These are phyloP conservation scores for Calonectria pteridis DNA, from an alignment of 2,329 filamentous ascomycete species.

Conservation along the genomic window DNA sequence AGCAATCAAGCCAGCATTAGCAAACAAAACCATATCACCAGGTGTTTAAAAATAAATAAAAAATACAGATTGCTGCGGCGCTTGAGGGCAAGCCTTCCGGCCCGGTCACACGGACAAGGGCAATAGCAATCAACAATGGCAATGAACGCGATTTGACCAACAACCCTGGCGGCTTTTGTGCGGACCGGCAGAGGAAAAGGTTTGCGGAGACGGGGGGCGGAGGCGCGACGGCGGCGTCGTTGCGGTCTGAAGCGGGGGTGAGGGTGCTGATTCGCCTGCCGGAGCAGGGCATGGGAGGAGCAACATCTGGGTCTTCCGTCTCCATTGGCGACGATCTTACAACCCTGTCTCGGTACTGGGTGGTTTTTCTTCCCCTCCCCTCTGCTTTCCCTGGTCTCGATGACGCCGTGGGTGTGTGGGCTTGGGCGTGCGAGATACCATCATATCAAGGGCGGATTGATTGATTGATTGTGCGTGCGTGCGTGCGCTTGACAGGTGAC, in stretches of 20 bases:
- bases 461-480: no score
- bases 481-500: background rate
- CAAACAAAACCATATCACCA: background rate
- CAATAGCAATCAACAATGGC: conserved; percentile 6
- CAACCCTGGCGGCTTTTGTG: background rate
- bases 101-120: background rate
- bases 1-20: background rate
- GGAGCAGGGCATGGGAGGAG: background rate
- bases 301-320: background rate
- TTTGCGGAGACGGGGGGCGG: conserved; percentile 3
- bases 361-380: background rate
- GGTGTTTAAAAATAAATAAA: background rate
- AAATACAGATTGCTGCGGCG: background rate
- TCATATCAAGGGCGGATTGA: background rate
- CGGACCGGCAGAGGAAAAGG: conserved; percentile 5
- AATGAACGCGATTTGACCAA: conserved; percentile 3
- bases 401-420: background rate
- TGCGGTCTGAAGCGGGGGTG: conserved; percentile 5
- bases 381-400: background rate
- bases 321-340: conserved; percentile 3
- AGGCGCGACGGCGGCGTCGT: background rate
- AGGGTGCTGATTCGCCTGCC: background rate
- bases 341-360: background rate
- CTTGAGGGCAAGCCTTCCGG: background rate
- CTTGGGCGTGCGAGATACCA: background rate